phyloP scores from a whole-genome alignment of 257 asterid species.

The Striga asiatica region DNA sequence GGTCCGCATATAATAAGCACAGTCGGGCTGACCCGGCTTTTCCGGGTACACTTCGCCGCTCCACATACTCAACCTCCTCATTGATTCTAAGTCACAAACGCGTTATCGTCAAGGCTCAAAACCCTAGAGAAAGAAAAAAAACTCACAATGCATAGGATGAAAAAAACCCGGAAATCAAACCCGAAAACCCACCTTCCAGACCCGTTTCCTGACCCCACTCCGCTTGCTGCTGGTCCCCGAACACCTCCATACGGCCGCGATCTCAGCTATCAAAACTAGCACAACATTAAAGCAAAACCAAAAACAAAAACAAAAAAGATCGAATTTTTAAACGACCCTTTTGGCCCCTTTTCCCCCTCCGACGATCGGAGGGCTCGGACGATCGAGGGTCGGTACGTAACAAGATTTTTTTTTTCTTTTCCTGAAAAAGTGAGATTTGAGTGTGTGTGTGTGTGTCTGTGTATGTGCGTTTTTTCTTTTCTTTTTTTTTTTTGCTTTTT shows the following conservation, averaged over 20 bases:
- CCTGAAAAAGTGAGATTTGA: conserved; percentile 28
- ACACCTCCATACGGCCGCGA: conserved; percentile 37
- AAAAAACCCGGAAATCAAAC: background rate
- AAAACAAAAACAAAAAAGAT: conserved; percentile 7
- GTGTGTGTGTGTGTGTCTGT: too few relatives aligned
- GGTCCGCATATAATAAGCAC: conserved; percentile 64
- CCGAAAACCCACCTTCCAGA: conserved; percentile 36
- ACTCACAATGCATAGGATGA: conserved; percentile 13
- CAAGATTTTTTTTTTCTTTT: conserved; percentile 1
- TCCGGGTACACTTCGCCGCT: conserved; percentile 62
- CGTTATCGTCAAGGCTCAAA: conserved; percentile 13
- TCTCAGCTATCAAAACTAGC: too few relatives aligned
- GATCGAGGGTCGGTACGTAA: conserved; percentile 15
- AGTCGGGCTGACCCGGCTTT: conserved; percentile 58
- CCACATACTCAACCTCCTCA: conserved; percentile 46
- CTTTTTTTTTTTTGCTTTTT: background rate
- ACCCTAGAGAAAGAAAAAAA: conserved; percentile 16
- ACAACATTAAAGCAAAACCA: conserved; percentile 1
- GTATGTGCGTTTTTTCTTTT: conserved; percentile 1
- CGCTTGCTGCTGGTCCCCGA: conserved; percentile 45
- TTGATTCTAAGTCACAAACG: conserved; percentile 40
- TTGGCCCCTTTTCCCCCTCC: background rate
- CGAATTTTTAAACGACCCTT: conserved; percentile 10
- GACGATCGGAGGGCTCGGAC: conserved; percentile 5
- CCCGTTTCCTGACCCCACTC: conserved; percentile 44